Evolutionary conservation across 768 basidiomycete genomes (phyloP), one percentile per base, ranked within the genome.

Genomic region (Coprinellus micaceus): DNA sequence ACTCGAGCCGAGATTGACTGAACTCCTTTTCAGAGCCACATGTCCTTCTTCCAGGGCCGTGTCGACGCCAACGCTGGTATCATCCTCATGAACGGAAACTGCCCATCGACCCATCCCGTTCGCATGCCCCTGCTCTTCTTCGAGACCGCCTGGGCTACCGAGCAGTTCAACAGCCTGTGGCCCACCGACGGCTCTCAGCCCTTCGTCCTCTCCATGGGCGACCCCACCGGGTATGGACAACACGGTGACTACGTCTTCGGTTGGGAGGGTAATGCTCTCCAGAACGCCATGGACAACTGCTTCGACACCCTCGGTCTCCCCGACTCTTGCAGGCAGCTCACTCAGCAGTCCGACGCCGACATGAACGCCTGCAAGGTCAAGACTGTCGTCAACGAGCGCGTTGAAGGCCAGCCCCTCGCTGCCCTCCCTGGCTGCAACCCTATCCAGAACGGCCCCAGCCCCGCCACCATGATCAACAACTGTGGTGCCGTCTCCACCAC

Each of bases 21-120:
- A 17, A 12, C 1, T 22, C 21, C 33, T 15, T 39, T 28, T 4
- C 19, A 50, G 56, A 45, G 41, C 44, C 56, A 57, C 43, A 36
- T 57, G 28, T 28, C 49, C 10, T 57, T 57, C 56, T 52, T 52
- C 56, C 28, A 57, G 28, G 56, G 56, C 21, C 25, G 30, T 19
- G 56, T 57, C 24, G 43, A 57, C 26, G 11, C 50, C 33, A 40
- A 40, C 41, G 28, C 50, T 30, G 56, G 56, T 52, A 57, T 57
- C 26, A 57, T 57, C 84, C 94, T 15, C 93, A 97, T 73, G 84
- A 81, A n/a, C 84, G 87, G 39, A 98, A 96, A 96, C 73, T 98
- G 17, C 87, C 94, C 0, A 86, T 98, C 43, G 94, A 98, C 71
- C 92, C 94, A 57, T 41, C 56, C 56, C 49, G 49, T 52, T 29